Conservation (phyloP, 495 filamentous ascomycete genomes). For the Hypomontagnella monticulosa region DNA sequence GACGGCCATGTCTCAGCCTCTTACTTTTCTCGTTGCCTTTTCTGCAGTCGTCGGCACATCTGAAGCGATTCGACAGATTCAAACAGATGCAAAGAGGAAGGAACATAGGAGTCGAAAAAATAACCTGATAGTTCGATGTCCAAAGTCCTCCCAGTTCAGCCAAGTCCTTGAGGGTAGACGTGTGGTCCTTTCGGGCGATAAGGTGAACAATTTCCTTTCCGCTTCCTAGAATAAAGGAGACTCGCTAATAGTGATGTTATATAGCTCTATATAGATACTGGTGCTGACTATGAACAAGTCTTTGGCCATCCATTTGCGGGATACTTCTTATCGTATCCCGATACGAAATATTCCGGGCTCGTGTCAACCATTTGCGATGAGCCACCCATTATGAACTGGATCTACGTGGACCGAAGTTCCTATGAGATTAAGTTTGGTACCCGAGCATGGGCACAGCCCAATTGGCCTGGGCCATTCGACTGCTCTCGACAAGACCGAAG, state of each 20-base stretch:
- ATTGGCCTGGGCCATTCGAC: conserved; percentile 58
- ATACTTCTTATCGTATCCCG: conserved; percentile 62
- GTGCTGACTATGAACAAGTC: conserved; percentile 42
- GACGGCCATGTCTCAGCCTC: conserved; percentile 35
- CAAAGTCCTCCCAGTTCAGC: conserved; percentile 52
- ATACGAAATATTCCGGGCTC: conserved; percentile 55
- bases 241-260: conserved; percentile 35
- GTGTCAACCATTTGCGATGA: conserved; percentile 60
- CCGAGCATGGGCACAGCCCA: conserved; percentile 49
- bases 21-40: conserved; percentile 61
- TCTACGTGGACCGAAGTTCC: conserved; percentile 61
- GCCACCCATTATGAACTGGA: conserved; percentile 63
- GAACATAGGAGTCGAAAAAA: conserved; percentile 60
- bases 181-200: conserved; percentile 56
- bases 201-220: conserved; percentile 44
- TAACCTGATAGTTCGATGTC: conserved; percentile 58
- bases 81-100: conserved; percentile 55
- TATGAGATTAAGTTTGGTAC: conserved; percentile 61
- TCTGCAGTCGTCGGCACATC: conserved; percentile 61
- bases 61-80: conserved; percentile 61
- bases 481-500: conserved; percentile 57
- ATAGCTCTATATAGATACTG: conserved; percentile 52
- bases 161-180: conserved; percentile 54
- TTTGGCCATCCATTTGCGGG: conserved; percentile 61
- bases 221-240: not conserved